Conservation (phyloP, 257 asterid species). For the Striga asiatica region DNA sequence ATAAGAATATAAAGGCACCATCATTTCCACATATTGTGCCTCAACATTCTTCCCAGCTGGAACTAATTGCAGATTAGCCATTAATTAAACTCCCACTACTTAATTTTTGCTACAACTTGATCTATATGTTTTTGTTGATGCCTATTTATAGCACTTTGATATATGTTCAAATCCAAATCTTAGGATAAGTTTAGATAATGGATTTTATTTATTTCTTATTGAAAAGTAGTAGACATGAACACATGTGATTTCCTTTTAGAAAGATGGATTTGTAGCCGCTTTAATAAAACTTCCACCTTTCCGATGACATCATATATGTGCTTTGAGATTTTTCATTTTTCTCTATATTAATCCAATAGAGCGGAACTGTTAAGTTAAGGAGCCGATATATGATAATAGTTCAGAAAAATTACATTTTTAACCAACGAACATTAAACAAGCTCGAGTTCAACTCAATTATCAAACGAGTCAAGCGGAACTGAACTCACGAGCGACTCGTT, state of each 20-base stretch:
- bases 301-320: too few species aligned
- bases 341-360: too few species aligned
- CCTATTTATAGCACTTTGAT: neutral
- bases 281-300: too few species aligned
- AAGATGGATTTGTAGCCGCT: neutral
- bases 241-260: conserved; percentile 11
- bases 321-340: too few species aligned
- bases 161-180: neutral
- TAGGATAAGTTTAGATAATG: conserved; percentile 7
- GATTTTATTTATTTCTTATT: conserved; percentile 8
- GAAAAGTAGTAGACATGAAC: conserved; percentile 22
- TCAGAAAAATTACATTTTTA: too few species aligned
- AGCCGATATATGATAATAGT: too few species aligned
- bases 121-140: neutral
- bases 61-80: conserved; percentile 53
- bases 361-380: too few species aligned
- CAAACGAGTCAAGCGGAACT: too few species aligned
- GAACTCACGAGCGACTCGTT: too few species aligned
- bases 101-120: neutral
- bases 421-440: too few species aligned
- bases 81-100: neutral
- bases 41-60: conserved; percentile 49
- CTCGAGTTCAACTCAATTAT: too few species aligned
- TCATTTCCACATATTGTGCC: conserved; percentile 88
- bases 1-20: conserved; percentile 79